Evolutionary conservation across 495 filamentous ascomycete genomes (phyloP).

Genomic region (Penicillium atrosanguineum): DNA sequence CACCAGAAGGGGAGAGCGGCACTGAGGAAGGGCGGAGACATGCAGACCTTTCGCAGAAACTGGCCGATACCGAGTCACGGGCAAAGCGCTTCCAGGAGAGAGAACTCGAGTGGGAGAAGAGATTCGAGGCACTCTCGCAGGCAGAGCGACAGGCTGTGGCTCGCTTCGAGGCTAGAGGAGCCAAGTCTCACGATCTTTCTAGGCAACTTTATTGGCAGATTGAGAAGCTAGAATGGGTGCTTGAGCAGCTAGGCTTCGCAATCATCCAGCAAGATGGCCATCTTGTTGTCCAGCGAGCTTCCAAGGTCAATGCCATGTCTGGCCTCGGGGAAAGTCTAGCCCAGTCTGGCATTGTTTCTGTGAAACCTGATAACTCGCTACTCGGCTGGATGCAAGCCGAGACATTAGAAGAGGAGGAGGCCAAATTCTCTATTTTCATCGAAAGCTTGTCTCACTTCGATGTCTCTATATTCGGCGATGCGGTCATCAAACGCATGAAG

Average conservation of each 20-base stretch:
- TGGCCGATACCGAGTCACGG: conserved; percentile 64
- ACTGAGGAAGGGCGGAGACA: conserved; percentile 71
- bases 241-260: conserved; percentile 82
- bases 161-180: conserved; percentile 61
- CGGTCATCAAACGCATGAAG: conserved; percentile 79
- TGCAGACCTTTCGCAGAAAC: conserved; percentile 56
- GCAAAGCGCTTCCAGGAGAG: conserved; percentile 67
- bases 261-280: conserved; percentile 68
- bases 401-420: conserved; percentile 62
- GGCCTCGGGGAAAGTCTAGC: conserved; percentile 56
- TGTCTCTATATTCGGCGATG: conserved; percentile 75
- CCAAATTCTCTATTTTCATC: conserved; percentile 70
- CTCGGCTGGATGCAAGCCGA: conserved; percentile 75
- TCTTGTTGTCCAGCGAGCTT: conserved; percentile 74
- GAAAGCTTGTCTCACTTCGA: conserved; percentile 71
- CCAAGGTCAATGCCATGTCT: conserved; percentile 61
- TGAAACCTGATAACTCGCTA: conserved; percentile 58
- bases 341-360: conserved; percentile 54
- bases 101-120: conserved; percentile 56
- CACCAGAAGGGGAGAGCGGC: conserved; percentile 75
- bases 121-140: conserved; percentile 51
- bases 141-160: conserved; percentile 43
- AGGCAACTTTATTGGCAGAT: conserved; percentile 75
- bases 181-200: conserved; percentile 75
- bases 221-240: conserved; percentile 68